Conservation (phyloP, 257 asterid species). For the Penstemon eatonii region DNA sequence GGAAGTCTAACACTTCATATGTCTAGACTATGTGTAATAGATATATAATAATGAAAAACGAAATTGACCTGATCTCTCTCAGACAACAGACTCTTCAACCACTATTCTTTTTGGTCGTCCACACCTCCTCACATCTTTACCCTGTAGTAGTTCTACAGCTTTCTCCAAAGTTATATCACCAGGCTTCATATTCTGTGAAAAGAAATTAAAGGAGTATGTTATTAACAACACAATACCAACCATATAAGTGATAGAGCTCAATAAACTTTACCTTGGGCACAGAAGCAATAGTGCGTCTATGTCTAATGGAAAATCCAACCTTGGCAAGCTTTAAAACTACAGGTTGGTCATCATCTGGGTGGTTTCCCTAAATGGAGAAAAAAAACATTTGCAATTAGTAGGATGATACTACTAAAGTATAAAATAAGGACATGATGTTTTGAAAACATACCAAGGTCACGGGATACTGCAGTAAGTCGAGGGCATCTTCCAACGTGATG, state of each 20-base stretch:
- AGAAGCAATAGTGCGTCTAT: constrained; percentile 59
- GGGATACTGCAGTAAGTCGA: constrained; percentile 81
- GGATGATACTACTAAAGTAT: constrained; percentile 19
- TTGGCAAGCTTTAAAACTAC: constrained; percentile 59
- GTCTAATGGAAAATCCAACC: constrained; percentile 62
- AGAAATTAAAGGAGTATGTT: neutral
- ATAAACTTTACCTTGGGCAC: constrained; percentile 70
- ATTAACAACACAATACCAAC: neutral
- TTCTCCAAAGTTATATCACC: constrained; percentile 62
- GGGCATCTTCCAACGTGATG: constrained; percentile 75
- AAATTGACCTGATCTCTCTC: too few species aligned
- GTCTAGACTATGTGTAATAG: too few species aligned
- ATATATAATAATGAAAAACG: too few species aligned
- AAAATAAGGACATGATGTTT: neutral
- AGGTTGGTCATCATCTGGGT: constrained; percentile 69
- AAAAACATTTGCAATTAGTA: constrained; percentile 25
- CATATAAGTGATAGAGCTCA: constrained; percentile 12
- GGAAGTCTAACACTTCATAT: too few species aligned
- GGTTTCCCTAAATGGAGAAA: constrained; percentile 58
- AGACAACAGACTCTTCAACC: constrained; percentile 28
- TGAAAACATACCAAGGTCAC: constrained; percentile 59
- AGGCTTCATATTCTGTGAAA: constrained; percentile 57
- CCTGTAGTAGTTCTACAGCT: constrained; percentile 57
- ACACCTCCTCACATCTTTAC: constrained; percentile 56
- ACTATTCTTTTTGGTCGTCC: constrained; percentile 62